Conservation (phyloP, 352 stramenopile species). For the Globisporangium middletonii region DNA sequence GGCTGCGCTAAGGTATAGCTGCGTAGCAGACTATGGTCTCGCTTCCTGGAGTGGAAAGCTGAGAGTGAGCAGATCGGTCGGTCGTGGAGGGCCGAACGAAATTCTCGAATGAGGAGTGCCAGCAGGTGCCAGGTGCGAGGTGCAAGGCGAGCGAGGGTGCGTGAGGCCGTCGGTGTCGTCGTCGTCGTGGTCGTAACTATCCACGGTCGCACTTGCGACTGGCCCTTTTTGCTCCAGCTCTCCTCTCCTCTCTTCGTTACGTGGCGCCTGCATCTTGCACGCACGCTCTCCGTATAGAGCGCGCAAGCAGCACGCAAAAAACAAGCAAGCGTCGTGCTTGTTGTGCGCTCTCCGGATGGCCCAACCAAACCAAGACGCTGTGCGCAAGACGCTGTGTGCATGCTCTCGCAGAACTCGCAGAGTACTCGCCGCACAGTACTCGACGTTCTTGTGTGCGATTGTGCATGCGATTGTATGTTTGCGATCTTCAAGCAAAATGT, state of each 20-base stretch:
- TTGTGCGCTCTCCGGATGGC: too few relatives aligned
- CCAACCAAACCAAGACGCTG: too few relatives aligned
- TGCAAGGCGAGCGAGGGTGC: not conserved
- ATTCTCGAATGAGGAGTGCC: conserved; percentile 30
- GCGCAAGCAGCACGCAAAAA: too few relatives aligned
- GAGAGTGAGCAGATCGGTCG: conserved; percentile 23
- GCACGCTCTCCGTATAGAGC: not conserved
- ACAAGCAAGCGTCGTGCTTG: too few relatives aligned
- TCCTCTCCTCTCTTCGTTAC: not conserved
- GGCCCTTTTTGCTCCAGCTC: conserved; percentile 3
- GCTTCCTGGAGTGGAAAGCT: conserved; percentile 24
- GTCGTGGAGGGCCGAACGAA: conserved; percentile 33
- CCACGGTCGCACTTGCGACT: not conserved
- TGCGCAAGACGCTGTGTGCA: too few relatives aligned
- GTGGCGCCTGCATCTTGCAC: not conserved
- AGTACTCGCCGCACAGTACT: too few relatives aligned
- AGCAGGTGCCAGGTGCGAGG: too few relatives aligned
- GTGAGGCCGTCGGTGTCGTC: not conserved
- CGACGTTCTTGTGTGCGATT: too few relatives aligned
- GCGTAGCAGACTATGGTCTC: conserved; percentile 23
- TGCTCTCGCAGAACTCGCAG: too few relatives aligned
- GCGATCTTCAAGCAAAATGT: too few relatives aligned
- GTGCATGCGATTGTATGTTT: too few relatives aligned
- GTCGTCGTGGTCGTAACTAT: not conserved
- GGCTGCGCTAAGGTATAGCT: conserved; percentile 16